Base-by-base conservation (phyloP, 2,329 filamentous ascomycete species). In the Colletotrichum musicola region DNA sequence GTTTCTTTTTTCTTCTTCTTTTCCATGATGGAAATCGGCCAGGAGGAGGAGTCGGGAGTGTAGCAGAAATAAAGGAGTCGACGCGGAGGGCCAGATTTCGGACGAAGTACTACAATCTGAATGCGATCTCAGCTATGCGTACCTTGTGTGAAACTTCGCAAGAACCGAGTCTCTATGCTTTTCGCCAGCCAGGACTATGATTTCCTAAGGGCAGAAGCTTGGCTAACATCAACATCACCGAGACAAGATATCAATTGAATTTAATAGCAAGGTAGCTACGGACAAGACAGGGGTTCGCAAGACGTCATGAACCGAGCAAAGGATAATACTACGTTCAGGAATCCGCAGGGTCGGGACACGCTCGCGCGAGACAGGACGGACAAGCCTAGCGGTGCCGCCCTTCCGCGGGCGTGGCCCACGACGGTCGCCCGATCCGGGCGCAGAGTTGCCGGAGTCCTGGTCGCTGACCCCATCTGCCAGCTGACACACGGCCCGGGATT, bases 341-440 rank as follows among this genome's bases (percentile, higher is more conserved):
- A 61, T 22, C 62, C 42, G 18, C 50, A 22, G 38, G 42, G 54
- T 49, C 65, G 65, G 65, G 16, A 60, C 61, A 49, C 46, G 12
- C 30, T 35, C 7, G 30, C 6, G 40, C 60, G 16, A 58, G 44
- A 58, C 46, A 40, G 54, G 38, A 58, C 30, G 60, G 47, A 49
- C 49, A 30, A 65, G 50, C 55, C 42, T 68, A 56, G 66, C 44
- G 62, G 62, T 68, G 66, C 66, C 66, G 62, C 14, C 62, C 44
- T 66, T 65, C 62, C 66, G 62, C 44, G 30, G 30, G 35, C 42
- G 20, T 50, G 65, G 20, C 62, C 65, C 65, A 68, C 65, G 62
- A 61, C 55, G 50, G 7, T 65, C 62, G 62, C 65, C 65, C 65
- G 62, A 65, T 47, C 50, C 55, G 62, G 62, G 65, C 55, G 62